A percentile compares a stretch with the other conserved stretches of the same genome.
Evolutionary conservation across 2,329 filamentous ascomycete species (phyloP).

Genomic region (Fusarium circinatum): DNA sequence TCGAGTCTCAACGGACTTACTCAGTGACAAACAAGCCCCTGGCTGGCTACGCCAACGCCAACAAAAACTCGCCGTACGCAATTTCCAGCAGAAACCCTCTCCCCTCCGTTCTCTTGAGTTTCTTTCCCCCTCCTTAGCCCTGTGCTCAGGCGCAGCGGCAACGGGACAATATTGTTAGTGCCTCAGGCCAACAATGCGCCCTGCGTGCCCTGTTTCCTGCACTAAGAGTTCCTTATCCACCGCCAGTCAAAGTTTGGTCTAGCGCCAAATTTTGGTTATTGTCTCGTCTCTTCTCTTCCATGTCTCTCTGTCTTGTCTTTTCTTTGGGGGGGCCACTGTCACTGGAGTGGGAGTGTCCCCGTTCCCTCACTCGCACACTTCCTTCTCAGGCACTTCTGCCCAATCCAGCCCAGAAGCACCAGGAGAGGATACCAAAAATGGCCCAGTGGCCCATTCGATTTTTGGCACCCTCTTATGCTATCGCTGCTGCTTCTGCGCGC

Average conservation of each 20-base stretch:
- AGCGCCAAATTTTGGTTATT: slow-evolving; percentile 46
- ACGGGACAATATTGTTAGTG: slow-evolving; percentile 33
- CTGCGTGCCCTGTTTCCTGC: slow-evolving; percentile 44
- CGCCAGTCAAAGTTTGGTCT: slow-evolving; percentile 50
- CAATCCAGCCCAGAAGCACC: slow-evolving; percentile 29
- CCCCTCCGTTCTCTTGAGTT: slow-evolving; percentile 22
- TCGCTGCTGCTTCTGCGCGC: slow-evolving; percentile 5
- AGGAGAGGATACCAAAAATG: slow-evolving; percentile 27
- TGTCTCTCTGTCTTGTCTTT: slow-evolving; percentile 40
- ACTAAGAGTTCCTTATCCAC: slow-evolving; percentile 51
- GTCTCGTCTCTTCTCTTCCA: slow-evolving; percentile 41
- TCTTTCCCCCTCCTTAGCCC: slow-evolving; percentile 24
- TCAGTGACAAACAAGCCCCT: slow-evolving; percentile 29
- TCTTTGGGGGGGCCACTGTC: slow-evolving; percentile 34
- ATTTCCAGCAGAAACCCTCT: slow-evolving; percentile 40
- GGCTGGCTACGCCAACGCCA: slow-evolving; percentile 28
- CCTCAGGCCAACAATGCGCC: slow-evolving; percentile 42
- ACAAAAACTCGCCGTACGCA: slow-evolving; percentile 39
- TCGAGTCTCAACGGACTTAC: slow-evolving; percentile 27
- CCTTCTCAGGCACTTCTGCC: slow-evolving; percentile 14
- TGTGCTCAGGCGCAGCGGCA: slow-evolving; percentile 32
- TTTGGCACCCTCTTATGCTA: slow-evolving; percentile 27
- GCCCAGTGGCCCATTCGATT: slow-evolving; percentile 36
- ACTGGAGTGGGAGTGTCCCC: slow-evolving; percentile 17
- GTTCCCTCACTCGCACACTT: slow-evolving; percentile 17